phyloP scores from a whole-genome alignment of 768 basidiomycete species.

The Leucogyrophana mollusca region DNA sequence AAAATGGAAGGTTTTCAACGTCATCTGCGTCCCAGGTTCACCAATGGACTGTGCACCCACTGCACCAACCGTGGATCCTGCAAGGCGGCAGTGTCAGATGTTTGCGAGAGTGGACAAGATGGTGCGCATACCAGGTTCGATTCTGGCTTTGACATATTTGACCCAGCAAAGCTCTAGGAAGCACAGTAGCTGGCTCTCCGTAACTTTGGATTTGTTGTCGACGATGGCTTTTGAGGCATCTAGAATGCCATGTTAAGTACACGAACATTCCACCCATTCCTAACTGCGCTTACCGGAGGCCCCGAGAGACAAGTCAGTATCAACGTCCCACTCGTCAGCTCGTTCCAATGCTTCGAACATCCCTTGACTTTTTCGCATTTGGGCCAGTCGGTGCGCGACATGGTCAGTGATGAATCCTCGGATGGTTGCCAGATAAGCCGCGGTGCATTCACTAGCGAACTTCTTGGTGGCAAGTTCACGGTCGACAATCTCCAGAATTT shows the following conservation, averaged over 20 bases:
- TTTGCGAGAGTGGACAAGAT: neutral
- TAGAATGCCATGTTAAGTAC: slow-evolving; percentile 23
- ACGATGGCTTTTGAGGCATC: slow-evolving; percentile 71
- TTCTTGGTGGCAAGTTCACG: slow-evolving; percentile 53
- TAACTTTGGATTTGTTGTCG: slow-evolving; percentile 91
- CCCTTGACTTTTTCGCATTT: slow-evolving; percentile 65
- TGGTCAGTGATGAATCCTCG: slow-evolving; percentile 68
- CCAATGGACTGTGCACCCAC: slow-evolving; percentile 99
- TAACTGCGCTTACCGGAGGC: slow-evolving; percentile 55
- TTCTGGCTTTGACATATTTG: slow-evolving; percentile 92
- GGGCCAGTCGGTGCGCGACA: slow-evolving; percentile 65
- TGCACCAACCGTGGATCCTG: slow-evolving; percentile 96
- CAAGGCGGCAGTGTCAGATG: neutral
- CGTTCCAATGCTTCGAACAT: slow-evolving; percentile 83
- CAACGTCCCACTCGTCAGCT: slow-evolving; percentile 72
- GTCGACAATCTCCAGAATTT: slow-evolving; percentile 75
- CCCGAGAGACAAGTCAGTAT: slow-evolving; percentile 74
- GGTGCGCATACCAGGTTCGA: slow-evolving; percentile 75
- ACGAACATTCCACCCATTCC: neutral
- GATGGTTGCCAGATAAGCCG: slow-evolving; percentile 66
- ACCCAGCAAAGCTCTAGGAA: slow-evolving; percentile 90
- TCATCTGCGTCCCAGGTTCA: slow-evolving; percentile 99
- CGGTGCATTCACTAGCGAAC: slow-evolving; percentile 70
- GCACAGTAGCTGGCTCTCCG: slow-evolving; percentile 67
- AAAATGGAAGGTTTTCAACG: slow-evolving; percentile 99